phyloP scores from a whole-genome alignment of 1,284 basidiomycete genomes.

The Athelia sp. region DNA sequence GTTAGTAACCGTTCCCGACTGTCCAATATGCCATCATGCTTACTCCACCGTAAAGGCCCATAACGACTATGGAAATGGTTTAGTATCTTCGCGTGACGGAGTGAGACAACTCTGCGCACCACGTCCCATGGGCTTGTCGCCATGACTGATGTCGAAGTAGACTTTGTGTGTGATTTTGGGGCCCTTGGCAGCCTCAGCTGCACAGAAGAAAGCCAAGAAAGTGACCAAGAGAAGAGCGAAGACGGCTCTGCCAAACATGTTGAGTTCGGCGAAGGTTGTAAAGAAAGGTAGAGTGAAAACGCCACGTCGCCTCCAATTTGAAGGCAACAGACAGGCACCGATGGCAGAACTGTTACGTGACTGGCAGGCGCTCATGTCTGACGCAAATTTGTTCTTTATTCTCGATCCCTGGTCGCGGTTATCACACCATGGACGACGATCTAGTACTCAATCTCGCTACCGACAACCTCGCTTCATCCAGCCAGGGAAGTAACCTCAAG shows the following conservation, averaged over 20 bases:
- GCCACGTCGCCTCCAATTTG: neutral
- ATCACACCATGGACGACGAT: constrained; percentile 68
- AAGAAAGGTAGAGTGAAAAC: constrained; percentile 11
- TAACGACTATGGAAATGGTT: constrained; percentile 48
- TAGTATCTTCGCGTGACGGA: neutral
- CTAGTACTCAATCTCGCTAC: constrained; percentile 66
- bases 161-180: constrained; percentile 89
- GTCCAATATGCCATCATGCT: constrained; percentile 10
- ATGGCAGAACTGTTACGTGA: no score
- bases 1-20: constrained; percentile 3
- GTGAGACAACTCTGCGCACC: constrained; percentile 40
- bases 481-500: constrained; percentile 27
- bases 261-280: constrained; percentile 14
- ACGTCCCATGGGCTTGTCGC: constrained; percentile 77
- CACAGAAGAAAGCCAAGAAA: constrained; percentile 65
- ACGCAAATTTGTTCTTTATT: neutral
- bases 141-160: constrained; percentile 92
- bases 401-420: neutral
- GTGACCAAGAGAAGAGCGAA: constrained; percentile 60
- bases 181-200: constrained; percentile 69
- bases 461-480: constrained; percentile 20
- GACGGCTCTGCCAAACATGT: constrained; percentile 59
- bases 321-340: neutral
- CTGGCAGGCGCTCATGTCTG: no score
- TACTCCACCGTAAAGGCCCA: constrained; percentile 83